Evolutionary conservation across 306 rosid species (phyloP).

Genomic region (Fragaria iinumae): DNA sequence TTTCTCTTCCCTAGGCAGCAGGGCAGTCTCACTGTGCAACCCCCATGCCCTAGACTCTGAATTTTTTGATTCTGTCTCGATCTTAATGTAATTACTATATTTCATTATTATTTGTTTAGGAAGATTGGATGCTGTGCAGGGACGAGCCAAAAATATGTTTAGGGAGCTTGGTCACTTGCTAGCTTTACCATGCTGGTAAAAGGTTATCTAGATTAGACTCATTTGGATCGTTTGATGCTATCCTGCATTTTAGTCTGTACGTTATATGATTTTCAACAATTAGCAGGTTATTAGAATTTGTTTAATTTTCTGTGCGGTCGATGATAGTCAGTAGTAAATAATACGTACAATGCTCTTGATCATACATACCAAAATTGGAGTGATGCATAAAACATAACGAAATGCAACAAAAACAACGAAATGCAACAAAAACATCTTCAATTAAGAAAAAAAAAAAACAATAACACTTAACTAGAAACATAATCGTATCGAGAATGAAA

Average conservation of each 20-base stretch:
- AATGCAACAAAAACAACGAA: no score
- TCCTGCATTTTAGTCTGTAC: neutral
- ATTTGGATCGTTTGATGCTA: neutral
- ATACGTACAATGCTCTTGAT: neutral
- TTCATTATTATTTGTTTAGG: neutral
- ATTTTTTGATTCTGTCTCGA: conserved; percentile 59
- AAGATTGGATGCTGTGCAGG: neutral
- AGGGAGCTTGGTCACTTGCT: conserved; percentile 14
- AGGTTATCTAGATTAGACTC: neutral
- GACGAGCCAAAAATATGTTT: neutral
- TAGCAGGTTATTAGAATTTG: neutral
- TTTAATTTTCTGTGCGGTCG: neutral
- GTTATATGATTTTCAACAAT: neutral
- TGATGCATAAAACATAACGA: no score
- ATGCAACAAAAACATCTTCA: no score
- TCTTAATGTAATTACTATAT: conserved; percentile 15
- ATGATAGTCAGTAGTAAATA: no score
- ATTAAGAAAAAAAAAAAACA: no score
- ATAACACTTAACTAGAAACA: no score
- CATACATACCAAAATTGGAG: no score
- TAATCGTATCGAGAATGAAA: no score
- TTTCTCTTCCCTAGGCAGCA: conserved; percentile 51
- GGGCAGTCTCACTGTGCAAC: conserved; percentile 30
- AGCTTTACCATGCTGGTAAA: neutral
- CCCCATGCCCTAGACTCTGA: conserved; percentile 62